Percentiles rank a stretch among this genome's conserved stretches.
phyloP scores from a whole-genome alignment of 306 rosid species.

The Sicyos baderoa region DNA sequence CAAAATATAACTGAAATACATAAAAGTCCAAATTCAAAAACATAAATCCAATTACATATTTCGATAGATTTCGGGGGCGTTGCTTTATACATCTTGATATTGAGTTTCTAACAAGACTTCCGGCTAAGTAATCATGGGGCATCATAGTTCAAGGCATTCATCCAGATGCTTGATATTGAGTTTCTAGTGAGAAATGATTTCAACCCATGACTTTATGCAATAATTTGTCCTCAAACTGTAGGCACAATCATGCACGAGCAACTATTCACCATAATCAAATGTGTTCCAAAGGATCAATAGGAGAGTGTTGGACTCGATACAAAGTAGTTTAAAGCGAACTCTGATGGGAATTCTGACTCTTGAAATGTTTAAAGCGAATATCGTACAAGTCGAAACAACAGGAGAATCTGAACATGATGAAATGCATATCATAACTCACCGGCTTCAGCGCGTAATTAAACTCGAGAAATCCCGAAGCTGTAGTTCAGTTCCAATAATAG shows the following conservation, averaged over 20 bases:
- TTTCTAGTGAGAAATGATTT: not conserved
- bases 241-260: constrained; percentile 47
- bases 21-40: too few species aligned
- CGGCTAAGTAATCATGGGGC: too few species aligned
- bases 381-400: constrained; percentile 60
- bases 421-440: constrained; percentile 46
- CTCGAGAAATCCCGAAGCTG: constrained; percentile 59
- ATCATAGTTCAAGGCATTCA: too few species aligned
- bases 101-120: not conserved
- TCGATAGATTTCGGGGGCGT: too few species aligned
- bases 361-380: constrained; percentile 75
- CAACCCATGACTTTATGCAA: constrained; percentile 28
- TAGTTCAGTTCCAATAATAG: constrained; percentile 72
- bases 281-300: constrained; percentile 44
- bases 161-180: not conserved
- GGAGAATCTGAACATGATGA: constrained; percentile 73
- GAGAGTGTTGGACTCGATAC: constrained; percentile 55
- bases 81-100: not conserved
- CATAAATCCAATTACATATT: too few species aligned
- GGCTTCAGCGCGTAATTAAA: constrained; percentile 53
- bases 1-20: too few species aligned
- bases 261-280: constrained; percentile 44
- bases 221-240: constrained; percentile 43
- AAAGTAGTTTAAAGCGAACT: constrained; percentile 35
- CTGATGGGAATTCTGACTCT: constrained; percentile 88